Conservation (phyloP, 768 basidiomycete species). For the Filobasidium wieringae region DNA sequence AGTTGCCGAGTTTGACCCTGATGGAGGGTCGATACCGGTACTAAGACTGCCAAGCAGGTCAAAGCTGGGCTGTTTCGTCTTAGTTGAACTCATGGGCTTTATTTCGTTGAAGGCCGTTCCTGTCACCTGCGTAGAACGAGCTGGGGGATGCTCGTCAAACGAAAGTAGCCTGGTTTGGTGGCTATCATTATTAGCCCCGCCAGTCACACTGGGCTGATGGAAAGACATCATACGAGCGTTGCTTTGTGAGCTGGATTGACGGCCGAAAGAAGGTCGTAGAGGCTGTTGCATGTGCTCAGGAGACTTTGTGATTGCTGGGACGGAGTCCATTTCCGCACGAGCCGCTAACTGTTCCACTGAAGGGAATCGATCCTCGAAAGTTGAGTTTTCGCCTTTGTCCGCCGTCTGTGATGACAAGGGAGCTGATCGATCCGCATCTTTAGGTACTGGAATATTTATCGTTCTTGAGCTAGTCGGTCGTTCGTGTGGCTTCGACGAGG, state of each 20-base stretch:
- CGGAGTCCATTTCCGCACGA: conserved; percentile 1
- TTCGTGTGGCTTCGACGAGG: neutral
- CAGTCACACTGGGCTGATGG: conserved; percentile 24
- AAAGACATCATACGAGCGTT: conserved; percentile 3
- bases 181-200: conserved; percentile 16
- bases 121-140: conserved; percentile 36
- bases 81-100: neutral
- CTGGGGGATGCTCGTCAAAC: conserved; percentile 16
- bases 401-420: conserved; percentile 27
- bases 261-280: neutral
- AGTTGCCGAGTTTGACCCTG: neutral
- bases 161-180: conserved; percentile 4
- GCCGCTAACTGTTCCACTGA: conserved; percentile 61
- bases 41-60: neutral
- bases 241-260: neutral
- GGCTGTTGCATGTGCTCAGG: neutral
- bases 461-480: neutral
- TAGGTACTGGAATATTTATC: neutral
- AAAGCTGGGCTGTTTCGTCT: neutral
- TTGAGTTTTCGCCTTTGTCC: conserved; percentile 19
- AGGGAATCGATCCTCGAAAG: conserved; percentile 63
- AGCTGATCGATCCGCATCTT: neutral
- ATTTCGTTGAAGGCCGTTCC: conserved; percentile 32
- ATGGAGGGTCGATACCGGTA: neutral
- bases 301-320: neutral